phyloP scores from a whole-genome alignment of 2,329 filamentous ascomycete genomes.

The Colletotrichum orchidophilum region DNA sequence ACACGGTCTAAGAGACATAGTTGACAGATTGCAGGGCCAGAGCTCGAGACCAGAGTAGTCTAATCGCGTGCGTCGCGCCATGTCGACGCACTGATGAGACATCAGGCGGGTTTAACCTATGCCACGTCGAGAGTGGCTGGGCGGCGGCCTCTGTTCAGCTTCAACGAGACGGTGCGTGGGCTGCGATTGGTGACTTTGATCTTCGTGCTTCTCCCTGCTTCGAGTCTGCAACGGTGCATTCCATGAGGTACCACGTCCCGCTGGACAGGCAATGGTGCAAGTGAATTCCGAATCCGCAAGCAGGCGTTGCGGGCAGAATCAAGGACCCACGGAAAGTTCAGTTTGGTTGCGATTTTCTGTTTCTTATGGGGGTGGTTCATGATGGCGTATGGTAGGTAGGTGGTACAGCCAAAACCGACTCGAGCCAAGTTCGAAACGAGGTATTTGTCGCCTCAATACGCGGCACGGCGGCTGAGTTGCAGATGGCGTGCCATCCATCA shows the following conservation, averaged over 20 bases:
- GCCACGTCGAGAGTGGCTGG: conserved; percentile 13
- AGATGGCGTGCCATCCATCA: neutral
- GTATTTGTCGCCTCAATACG: conserved; percentile 4
- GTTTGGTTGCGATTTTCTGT: neutral
- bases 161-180: neutral
- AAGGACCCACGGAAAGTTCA: neutral
- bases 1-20: neutral
- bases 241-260: conserved; percentile 14
- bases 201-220: neutral
- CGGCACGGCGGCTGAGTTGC: neutral
- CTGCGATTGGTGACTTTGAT: neutral
- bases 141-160: conserved; percentile 14
- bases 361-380: neutral
- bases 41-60: neutral
- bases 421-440: conserved; percentile 6
- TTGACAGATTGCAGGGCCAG: neutral
- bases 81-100: conserved; percentile 5
- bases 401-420: neutral
- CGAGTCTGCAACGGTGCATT: conserved; percentile 31
- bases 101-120: neutral
- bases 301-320: neutral
- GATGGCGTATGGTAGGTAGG: neutral
- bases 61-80: neutral
- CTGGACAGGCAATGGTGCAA: neutral
- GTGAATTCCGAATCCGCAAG: neutral